Conservation (phyloP, 306 rosid genomes). For the Sicyos baderoa region DNA sequence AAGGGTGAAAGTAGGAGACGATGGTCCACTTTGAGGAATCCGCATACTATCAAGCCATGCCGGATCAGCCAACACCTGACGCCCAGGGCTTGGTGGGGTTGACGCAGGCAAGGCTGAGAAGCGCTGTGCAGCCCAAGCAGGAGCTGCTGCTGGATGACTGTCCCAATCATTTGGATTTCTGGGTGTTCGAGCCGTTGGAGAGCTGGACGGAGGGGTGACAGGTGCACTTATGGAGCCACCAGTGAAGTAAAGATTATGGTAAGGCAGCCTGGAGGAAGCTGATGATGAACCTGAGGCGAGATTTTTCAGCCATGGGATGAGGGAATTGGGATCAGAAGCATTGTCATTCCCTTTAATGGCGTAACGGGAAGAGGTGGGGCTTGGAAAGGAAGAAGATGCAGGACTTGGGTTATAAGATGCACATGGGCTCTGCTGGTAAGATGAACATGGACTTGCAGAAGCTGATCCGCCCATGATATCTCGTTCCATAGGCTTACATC, state of each 20-base stretch:
- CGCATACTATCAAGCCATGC: conserved; percentile 43
- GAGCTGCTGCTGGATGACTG: conserved; percentile 31
- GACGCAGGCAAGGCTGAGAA: conserved; percentile 38
- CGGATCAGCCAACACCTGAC: conserved; percentile 39
- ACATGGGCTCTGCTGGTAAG: conserved; percentile 44
- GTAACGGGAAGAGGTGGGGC: conserved; percentile 41
- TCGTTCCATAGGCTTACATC: conserved; percentile 42
- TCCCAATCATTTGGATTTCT: conserved; percentile 45
- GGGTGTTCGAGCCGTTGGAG: conserved; percentile 49
- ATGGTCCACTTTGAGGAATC: conserved; percentile 49
- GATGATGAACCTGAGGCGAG: conserved; percentile 50
- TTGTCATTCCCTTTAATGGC: conserved; percentile 30
- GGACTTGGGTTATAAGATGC: conserved; percentile 51
- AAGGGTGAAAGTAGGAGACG: conserved; percentile 53
- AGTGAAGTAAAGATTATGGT: conserved; percentile 31
- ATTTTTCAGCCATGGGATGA: conserved; percentile 57
- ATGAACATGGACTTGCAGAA: conserved; percentile 48
- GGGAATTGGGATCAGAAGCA: conserved; percentile 48
- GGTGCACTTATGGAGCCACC: conserved; percentile 58
- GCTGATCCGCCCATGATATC: conserved; percentile 51
- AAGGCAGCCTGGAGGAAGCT: conserved; percentile 38
- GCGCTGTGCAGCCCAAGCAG: conserved; percentile 40
- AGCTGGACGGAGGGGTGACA: conserved; percentile 56
- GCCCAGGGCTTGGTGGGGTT: conserved; percentile 55
- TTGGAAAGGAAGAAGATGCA: conserved; percentile 50